Percentiles rank a stretch among this genome's conserved stretches.
Conservation (phyloP, 352 stramenopile species). For the Globisporangium canariense region DNA sequence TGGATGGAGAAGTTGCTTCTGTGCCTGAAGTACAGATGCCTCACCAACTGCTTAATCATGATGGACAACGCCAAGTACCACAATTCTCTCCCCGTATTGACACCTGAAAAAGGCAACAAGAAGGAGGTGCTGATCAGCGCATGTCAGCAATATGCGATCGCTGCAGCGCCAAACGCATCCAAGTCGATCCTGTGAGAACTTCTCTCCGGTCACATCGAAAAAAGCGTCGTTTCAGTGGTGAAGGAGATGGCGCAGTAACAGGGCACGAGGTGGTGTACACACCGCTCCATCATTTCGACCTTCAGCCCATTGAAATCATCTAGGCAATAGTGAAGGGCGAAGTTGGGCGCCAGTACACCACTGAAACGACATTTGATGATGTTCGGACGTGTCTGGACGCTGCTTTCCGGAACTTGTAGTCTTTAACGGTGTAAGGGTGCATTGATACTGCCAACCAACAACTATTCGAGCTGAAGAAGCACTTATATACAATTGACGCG, state of each 20-base stretch:
- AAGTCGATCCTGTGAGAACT: background rate
- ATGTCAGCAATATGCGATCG: too few species aligned
- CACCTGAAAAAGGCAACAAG: conserved; percentile 9
- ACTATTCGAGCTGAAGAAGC: too few species aligned
- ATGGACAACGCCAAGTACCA: conserved; percentile 27
- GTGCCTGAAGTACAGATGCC: background rate
- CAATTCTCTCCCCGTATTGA: background rate
- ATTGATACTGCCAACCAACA: too few species aligned
- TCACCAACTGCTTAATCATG: conserved; percentile 7
- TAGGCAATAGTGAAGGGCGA: conserved; percentile 23
- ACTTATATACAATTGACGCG: too few species aligned
- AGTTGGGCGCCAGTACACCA: conserved; percentile 18
- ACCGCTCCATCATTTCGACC: conserved; percentile 22
- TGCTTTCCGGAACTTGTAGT: too few species aligned
- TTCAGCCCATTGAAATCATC: conserved; percentile 23
- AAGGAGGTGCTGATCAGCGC: background rate
- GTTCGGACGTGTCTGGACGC: background rate
- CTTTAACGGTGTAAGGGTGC: too few species aligned
- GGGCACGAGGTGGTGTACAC: conserved; percentile 19
- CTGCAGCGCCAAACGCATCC: too few species aligned
- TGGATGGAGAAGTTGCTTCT: conserved; percentile 14
- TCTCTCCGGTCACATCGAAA: conserved; percentile 1
- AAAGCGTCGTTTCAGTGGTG: conserved; percentile 8
- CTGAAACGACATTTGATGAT: conserved; percentile 12
- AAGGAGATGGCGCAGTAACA: conserved; percentile 7